Percentiles rank a stretch among this genome's conserved stretches.
These are phyloP conservation scores for Fusarium illudens DNA, from an alignment of 2,329 filamentous ascomycete species.

Conservation along the genomic window DNA sequence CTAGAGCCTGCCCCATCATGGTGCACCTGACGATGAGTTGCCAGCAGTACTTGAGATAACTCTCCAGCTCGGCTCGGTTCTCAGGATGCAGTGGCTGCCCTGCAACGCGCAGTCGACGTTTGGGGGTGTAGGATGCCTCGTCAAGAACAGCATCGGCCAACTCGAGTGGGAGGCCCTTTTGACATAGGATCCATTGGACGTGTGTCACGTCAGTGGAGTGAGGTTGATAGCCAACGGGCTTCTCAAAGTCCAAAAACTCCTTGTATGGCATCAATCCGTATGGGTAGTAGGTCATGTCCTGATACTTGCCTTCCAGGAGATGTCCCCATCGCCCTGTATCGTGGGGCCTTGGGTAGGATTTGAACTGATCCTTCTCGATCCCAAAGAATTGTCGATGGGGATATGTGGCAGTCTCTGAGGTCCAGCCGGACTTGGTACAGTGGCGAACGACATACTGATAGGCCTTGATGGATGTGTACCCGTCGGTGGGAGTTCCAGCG, in stretches of 20 bases:
- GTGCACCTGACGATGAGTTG: slow-evolving; percentile 8
- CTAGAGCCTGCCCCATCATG: slow-evolving; percentile 10
- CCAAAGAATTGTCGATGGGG: slow-evolving; percentile 12
- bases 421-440: background rate
- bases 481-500: fast-evolving
- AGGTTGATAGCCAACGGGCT: background rate
- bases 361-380: background rate
- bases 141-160: background rate
- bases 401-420: background rate
- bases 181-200: background rate
- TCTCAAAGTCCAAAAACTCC: slow-evolving; percentile 12
- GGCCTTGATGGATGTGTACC: background rate
- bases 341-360: fast-evolving
- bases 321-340: background rate
- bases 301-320: background rate
- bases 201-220: background rate
- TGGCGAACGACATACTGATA: background rate
- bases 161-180: slow-evolving; percentile 3
- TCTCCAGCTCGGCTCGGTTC: background rate
- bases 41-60: slow-evolving; percentile 22
- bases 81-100: background rate
- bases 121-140: background rate
- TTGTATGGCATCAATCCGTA: slow-evolving; percentile 15
- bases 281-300: slow-evolving; percentile 2
- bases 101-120: background rate